These are phyloP conservation scores for Amanita jacksonii DNA, from an alignment of 768 basidiomycete species.

Conservation along the genomic window DNA sequence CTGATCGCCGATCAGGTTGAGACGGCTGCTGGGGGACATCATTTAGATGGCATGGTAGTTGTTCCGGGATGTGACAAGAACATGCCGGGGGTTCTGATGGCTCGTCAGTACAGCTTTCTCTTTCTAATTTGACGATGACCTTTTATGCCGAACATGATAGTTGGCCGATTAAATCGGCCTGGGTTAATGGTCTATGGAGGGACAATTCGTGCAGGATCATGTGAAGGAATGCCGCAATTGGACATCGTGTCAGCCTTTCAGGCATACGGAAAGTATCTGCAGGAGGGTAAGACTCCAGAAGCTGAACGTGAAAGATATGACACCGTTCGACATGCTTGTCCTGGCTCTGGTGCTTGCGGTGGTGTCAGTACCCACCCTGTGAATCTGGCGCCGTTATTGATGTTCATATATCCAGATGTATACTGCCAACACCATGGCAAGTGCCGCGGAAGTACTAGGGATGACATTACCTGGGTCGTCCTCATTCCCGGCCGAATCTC, in stretches of 20 bases:
- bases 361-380: slow-evolving; percentile 49
- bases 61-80: slow-evolving; percentile 99
- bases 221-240: slow-evolving; percentile 77
- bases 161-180: slow-evolving; percentile 92
- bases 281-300: slow-evolving; percentile 73
- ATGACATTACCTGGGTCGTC: slow-evolving; percentile 98
- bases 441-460: slow-evolving; percentile 88
- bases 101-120: slow-evolving; percentile 45
- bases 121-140: slow-evolving; percentile 11
- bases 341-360: slow-evolving; percentile 97
- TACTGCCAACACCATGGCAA: slow-evolving; percentile 98
- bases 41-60: slow-evolving; percentile 96
- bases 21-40: slow-evolving; percentile 92
- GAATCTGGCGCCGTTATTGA: slow-evolving; percentile 2
- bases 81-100: slow-evolving; percentile 99
- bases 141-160: slow-evolving; percentile 25
- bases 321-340: slow-evolving; percentile 88
- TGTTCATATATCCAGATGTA: slow-evolving; percentile 63
- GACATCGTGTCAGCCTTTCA: slow-evolving; percentile 99
- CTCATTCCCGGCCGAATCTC: slow-evolving; percentile 88
- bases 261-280: slow-evolving; percentile 90
- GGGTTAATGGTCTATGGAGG: slow-evolving; percentile 98
- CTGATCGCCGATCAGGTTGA: slow-evolving; percentile 97
- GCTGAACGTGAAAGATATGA: slow-evolving; percentile 82
- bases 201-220: slow-evolving; percentile 86